A percentile compares a stretch with the other conserved stretches of the same genome.
Conservation (phyloP, 1,139 yeast genomes). For the Scheffersomyces illinoinensis region DNA sequence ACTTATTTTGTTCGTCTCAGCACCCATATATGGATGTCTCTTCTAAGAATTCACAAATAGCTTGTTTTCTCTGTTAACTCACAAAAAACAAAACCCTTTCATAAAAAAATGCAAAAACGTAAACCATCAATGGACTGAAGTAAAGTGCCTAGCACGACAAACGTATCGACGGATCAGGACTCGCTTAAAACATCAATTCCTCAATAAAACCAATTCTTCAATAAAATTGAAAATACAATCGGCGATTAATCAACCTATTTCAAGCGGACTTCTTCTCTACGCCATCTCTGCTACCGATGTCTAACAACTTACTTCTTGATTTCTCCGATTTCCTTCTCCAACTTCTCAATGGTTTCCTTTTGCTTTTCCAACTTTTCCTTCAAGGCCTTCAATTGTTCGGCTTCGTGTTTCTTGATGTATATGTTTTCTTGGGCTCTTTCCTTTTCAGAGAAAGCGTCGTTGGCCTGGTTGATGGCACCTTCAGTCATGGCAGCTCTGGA, state of each 20-base stretch:
- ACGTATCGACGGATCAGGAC: background rate
- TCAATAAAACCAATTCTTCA: background rate
- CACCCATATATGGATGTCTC: background rate
- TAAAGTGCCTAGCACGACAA: background rate
- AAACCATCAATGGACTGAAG: background rate
- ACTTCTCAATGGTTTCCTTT: conserved; percentile 44
- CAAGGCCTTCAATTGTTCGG: conserved; percentile 49
- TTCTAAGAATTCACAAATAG: background rate
- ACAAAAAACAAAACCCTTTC: background rate
- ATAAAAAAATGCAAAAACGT: background rate
- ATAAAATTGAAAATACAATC: too few relatives aligned
- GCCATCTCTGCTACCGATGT: background rate
- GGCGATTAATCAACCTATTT: background rate
- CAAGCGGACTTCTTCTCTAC: background rate
- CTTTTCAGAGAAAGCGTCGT: conserved; percentile 41
- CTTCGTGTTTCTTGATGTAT: conserved; percentile 49
- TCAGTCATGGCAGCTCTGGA: conserved; percentile 34
- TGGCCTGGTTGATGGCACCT: conserved; percentile 23
- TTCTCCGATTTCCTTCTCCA: conserved; percentile 41
- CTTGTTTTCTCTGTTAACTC: background rate
- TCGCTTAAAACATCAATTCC: background rate
- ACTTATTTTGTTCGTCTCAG: background rate
- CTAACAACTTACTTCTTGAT: conserved; percentile 29
- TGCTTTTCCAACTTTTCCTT: conserved; percentile 47
- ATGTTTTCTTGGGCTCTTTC: conserved; percentile 48